Evolutionary conservation across 2,329 filamentous ascomycete genomes (phyloP).

Genomic region (Ophiostoma sp.): DNA sequence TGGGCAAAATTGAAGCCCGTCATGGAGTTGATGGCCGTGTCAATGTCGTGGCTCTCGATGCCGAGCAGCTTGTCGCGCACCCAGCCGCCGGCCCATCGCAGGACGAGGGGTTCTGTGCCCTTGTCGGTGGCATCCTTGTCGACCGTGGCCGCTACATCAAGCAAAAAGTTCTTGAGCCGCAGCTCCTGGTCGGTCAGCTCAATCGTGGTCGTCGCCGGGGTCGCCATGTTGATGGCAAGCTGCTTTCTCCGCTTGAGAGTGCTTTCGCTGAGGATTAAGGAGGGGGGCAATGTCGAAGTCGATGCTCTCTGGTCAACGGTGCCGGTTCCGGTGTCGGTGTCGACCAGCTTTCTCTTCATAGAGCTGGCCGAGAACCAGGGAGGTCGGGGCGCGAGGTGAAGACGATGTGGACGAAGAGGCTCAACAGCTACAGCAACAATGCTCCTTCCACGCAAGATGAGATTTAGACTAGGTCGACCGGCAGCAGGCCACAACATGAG

Average conservation of each 20-base stretch:
- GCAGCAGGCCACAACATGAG: constrained; percentile 22
- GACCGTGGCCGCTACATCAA: constrained; percentile 77
- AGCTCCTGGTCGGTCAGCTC: constrained; percentile 68
- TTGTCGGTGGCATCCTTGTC: constrained; percentile 40
- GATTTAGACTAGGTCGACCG: neutral
- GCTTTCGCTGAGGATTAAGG: neutral
- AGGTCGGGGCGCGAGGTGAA: neutral
- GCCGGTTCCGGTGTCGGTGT: neutral
- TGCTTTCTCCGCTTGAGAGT: constrained; percentile 20
- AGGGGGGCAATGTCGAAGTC: neutral
- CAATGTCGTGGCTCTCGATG: constrained; percentile 74
- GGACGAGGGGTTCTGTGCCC: constrained; percentile 53
- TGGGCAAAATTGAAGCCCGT: constrained; percentile 75
- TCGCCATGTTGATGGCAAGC: neutral
- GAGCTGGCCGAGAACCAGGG: neutral
- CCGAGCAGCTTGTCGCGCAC: constrained; percentile 80
- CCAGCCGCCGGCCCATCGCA: constrained; percentile 85
- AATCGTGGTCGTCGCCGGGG: constrained; percentile 33
- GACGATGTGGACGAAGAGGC: neutral
- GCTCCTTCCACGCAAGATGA: neutral
- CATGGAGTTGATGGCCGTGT: constrained; percentile 83
- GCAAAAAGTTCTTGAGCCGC: constrained; percentile 71
- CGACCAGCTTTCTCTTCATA: constrained; percentile 31
- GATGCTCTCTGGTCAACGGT: neutral
- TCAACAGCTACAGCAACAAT: neutral